Base-by-base conservation (phyloP, 148 eudicot species). In the Vaccinium myrtillus region DNA sequence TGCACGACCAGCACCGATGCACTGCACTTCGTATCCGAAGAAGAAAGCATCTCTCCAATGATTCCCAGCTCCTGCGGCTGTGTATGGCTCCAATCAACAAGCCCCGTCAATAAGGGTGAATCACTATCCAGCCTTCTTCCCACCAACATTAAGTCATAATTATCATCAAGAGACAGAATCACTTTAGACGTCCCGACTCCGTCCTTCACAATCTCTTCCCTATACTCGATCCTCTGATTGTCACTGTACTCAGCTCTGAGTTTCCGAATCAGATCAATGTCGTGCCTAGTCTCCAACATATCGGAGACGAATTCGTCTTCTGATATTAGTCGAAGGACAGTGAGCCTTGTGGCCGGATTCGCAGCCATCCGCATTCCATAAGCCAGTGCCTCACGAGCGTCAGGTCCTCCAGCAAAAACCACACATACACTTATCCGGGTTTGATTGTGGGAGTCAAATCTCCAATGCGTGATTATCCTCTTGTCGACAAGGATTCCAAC, bases 1-100 rank as follows among this genome's bases (percentile, higher is more conserved):
- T 85, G 83, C 65, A 85, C 25, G n/a, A 84, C 86, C 79, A 84
- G 32, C 12, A 84, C 48, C 15, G 86, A 54, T 1, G 83, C 83
- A 7, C 43, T 54, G 67, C 55, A 55, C 43, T 80, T 85, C 83
- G 58, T 80, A 56, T 85, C 83, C 4, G 83, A 43, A 10, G 87
- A 71, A 18, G 87, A 75, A 18, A 85, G 55, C 7, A 85, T 79
- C 25, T 80, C 87, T 43, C 87, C 87, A 4, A 85, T 54, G 23
- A 73, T 39, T 18, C 87, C 87, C 79, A 85, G 51, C 15, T 85
- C 87, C 39, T 36, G n/a, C n/a, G n/a, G n/a, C n/a, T n/a, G n/a
- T 2, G 46, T 55, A 11, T 80, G 48, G 43, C 4, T 85, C 87
- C 87, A 85, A 53, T 80, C 87, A 5, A 32, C 25, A 18, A 85